phyloP scores from a whole-genome alignment of 805 yeast species.

The Sporopachydermia quercuum region DNA sequence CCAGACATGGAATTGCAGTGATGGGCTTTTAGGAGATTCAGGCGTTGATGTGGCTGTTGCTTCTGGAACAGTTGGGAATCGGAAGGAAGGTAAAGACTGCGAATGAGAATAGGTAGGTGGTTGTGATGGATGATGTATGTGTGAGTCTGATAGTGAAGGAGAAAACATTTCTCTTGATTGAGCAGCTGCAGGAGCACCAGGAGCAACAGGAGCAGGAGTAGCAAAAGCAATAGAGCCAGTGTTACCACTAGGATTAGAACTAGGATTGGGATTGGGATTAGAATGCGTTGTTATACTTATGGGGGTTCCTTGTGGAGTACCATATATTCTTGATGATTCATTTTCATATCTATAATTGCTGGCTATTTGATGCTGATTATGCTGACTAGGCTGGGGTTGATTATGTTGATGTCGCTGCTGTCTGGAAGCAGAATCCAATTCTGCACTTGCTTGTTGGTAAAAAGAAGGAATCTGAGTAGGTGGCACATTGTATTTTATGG shows the following conservation, averaged over 20 bases:
- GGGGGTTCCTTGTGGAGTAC: neutral
- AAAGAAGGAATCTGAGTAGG: conserved; percentile 37
- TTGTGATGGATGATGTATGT: neutral
- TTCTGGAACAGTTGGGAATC: neutral
- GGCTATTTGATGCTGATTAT: too few species aligned
- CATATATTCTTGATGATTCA: neutral
- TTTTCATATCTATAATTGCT: neutral
- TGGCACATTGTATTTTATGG: conserved; percentile 52
- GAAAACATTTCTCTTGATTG: too few species aligned
- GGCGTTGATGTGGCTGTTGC: neutral
- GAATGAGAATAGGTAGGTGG: neutral
- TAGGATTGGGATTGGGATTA: neutral
- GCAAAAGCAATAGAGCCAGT: neutral
- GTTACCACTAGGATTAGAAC: neutral
- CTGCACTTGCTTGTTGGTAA: neutral
- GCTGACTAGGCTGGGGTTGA: neutral
- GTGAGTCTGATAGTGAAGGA: neutral
- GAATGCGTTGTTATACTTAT: neutral
- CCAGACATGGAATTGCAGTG: conserved; percentile 1
- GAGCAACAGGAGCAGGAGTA: neutral
- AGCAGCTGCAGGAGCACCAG: neutral
- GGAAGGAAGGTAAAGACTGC: neutral
- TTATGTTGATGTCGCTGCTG: too few species aligned
- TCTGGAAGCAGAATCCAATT: neutral
- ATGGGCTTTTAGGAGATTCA: neutral